Evolutionary conservation across 2,329 filamentous ascomycete species (phyloP).

Genomic region (Penicillium sclerotiorum): DNA sequence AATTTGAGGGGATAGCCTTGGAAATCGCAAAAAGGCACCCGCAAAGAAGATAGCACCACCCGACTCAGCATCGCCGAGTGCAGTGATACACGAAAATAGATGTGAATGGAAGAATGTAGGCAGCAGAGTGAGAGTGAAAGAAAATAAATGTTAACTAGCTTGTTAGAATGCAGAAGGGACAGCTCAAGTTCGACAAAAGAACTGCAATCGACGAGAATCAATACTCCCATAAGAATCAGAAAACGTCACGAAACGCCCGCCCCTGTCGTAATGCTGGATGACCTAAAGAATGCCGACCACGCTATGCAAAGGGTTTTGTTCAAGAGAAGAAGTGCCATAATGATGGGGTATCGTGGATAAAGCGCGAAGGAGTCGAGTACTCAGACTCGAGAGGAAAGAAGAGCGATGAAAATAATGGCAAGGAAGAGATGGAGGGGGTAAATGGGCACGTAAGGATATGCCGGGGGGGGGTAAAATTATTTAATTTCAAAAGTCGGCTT

Average conservation of each 20-base stretch:
- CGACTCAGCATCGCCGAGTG: constrained; percentile 1
- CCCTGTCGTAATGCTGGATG: constrained; percentile 36
- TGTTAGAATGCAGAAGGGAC: constrained; percentile 12
- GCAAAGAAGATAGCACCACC: constrained; percentile 7
- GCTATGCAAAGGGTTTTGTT: constrained; percentile 43
- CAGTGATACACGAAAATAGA: constrained; percentile 9
- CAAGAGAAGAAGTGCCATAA: constrained; percentile 32
- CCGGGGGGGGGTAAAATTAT: too few species aligned
- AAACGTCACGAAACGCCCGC: constrained; percentile 34
- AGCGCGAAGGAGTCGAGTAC: constrained; percentile 15
- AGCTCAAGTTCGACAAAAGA: constrained; percentile 1
- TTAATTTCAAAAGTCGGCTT: neutral
- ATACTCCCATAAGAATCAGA: constrained; percentile 21
- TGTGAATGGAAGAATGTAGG: too few species aligned
- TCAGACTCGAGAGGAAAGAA: constrained; percentile 11
- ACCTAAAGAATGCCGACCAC: constrained; percentile 39
- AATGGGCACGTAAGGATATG: too few species aligned
- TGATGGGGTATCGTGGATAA: constrained; percentile 42
- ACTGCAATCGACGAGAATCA: constrained; percentile 4
- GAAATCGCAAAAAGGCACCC: too few species aligned
- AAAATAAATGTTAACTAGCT: constrained; percentile 9
- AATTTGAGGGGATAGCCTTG: too few species aligned
- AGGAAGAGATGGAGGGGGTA: too few species aligned
- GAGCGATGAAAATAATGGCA: neutral
- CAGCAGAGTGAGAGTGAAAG: neutral